Percentiles rank a stretch among this genome's conserved stretches.
Conservation (phyloP, 139 green algal genomes). For the Microglena sp. region DNA sequence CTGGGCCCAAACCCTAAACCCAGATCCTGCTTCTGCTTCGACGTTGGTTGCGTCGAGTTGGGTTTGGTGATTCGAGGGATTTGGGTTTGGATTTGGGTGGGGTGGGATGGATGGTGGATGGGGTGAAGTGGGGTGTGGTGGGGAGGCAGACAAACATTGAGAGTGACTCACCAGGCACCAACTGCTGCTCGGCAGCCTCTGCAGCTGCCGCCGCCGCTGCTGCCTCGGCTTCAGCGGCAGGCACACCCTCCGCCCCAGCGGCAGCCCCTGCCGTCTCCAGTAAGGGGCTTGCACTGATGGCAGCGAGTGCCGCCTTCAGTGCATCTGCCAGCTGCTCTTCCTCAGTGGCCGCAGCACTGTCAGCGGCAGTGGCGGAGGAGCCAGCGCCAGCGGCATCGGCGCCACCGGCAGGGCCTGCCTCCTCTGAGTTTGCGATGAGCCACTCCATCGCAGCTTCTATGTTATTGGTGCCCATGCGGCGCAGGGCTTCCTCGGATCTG, state of each 20-base stretch:
- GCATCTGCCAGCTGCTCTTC: constrained; percentile 3
- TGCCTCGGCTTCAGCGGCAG: constrained; percentile 7
- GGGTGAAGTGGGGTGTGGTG: too few species aligned
- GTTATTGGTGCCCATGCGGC: constrained; percentile 59
- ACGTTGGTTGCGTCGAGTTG: too few species aligned
- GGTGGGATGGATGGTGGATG: too few species aligned
- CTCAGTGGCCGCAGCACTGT: constrained; percentile 6
- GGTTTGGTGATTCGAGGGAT: too few species aligned
- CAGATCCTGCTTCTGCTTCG: too few species aligned
- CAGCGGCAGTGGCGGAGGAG: background rate
- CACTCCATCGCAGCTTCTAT: constrained; percentile 91
- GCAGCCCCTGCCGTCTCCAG: constrained; percentile 9
- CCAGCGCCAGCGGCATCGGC: background rate
- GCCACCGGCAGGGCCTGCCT: constrained; percentile 17
- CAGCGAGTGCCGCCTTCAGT: background rate
- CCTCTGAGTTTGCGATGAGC: constrained; percentile 75
- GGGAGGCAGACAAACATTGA: too few species aligned
- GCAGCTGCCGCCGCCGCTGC: too few species aligned
- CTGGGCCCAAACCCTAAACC: too few species aligned
- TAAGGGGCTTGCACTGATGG: background rate
- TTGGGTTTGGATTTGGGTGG: too few species aligned
- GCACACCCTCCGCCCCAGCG: constrained; percentile 3
- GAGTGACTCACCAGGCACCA: too few species aligned
- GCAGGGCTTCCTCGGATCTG: constrained; percentile 53
- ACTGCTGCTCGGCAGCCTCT: too few species aligned